These are phyloP conservation scores for Chlamydomonas asymmetrica DNA, from an alignment of 139 green algal genomes.

Conservation along the genomic window DNA sequence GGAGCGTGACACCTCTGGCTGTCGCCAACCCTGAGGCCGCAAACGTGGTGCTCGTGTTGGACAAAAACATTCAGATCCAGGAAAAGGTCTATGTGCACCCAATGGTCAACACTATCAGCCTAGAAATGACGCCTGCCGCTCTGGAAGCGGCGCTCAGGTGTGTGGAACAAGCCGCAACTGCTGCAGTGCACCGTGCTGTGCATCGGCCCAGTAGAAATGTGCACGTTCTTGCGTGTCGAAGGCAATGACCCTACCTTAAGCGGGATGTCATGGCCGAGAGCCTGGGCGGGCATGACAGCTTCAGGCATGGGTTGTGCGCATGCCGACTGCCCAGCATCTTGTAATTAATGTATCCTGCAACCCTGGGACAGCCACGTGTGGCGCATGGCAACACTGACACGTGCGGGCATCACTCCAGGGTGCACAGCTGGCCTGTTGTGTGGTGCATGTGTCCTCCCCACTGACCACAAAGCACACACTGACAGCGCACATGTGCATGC, in stretches of 20 bases:
- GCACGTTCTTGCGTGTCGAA: background rate
- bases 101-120: constrained; percentile 59
- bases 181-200: background rate
- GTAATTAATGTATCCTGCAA: background rate
- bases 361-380: too few species aligned
- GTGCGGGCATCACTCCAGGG: too few species aligned
- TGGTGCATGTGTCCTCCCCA: too few species aligned
- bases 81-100: constrained; percentile 64
- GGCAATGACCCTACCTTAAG: background rate
- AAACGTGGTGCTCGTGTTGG: constrained; percentile 64
- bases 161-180: background rate
- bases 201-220: background rate
- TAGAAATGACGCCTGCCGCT: constrained; percentile 37
- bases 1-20: constrained; percentile 70
- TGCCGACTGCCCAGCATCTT: background rate
- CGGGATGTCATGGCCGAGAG: constrained; percentile 2
- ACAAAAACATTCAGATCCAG: constrained; percentile 41
- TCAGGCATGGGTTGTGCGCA: background rate
- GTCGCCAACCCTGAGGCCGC: constrained; percentile 45
- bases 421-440: too few species aligned
- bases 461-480: background rate
- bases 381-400: too few species aligned
- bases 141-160: constrained; percentile 62
- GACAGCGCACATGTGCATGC: background rate
- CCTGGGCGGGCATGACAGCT: background rate